These are phyloP conservation scores for Solanum virginianum DNA, from an alignment of 257 asterid species.

Conservation along the genomic window DNA sequence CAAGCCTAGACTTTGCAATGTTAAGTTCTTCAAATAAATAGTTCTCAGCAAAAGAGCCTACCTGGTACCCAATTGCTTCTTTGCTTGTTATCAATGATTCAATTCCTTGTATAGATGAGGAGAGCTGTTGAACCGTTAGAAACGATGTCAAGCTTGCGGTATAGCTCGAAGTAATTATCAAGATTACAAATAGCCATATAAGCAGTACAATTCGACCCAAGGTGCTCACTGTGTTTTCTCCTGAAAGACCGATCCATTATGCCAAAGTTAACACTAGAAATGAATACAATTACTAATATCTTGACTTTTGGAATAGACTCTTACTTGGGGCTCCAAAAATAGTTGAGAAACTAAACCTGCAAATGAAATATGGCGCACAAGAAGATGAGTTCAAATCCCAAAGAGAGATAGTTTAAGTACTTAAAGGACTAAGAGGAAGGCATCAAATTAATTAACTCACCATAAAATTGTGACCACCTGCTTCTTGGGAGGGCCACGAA, in stretches of 20 bases:
- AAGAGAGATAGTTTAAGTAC: neutral
- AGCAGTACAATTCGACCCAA: constrained; percentile 67
- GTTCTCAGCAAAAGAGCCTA: constrained; percentile 63
- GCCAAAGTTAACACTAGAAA: neutral
- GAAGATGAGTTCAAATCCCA: neutral
- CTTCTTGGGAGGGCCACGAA: constrained; percentile 71
- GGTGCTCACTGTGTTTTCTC: constrained; percentile 61
- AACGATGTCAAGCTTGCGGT: constrained; percentile 77
- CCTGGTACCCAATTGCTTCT: constrained; percentile 56
- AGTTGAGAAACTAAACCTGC: constrained; percentile 93
- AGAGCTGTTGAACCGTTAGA: constrained; percentile 59
- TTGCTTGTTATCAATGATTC: constrained; percentile 56
- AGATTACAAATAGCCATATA: constrained; percentile 73
- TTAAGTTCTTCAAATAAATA: constrained; percentile 53
- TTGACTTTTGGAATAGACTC: constrained; percentile 8
- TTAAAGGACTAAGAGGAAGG: neutral
- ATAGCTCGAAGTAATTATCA: constrained; percentile 63
- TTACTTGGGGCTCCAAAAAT: constrained; percentile 67
- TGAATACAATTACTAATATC: neutral
- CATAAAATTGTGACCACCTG: constrained; percentile 61
- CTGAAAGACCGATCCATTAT: constrained; percentile 22
- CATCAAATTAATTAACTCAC: constrained; percentile 22
- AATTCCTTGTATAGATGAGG: constrained; percentile 61
- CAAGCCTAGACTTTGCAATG: constrained; percentile 59
- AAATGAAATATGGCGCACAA: neutral